Conservation (phyloP, 2,329 filamentous ascomycete genomes). For the Hirsutella minnesotensis region DNA sequence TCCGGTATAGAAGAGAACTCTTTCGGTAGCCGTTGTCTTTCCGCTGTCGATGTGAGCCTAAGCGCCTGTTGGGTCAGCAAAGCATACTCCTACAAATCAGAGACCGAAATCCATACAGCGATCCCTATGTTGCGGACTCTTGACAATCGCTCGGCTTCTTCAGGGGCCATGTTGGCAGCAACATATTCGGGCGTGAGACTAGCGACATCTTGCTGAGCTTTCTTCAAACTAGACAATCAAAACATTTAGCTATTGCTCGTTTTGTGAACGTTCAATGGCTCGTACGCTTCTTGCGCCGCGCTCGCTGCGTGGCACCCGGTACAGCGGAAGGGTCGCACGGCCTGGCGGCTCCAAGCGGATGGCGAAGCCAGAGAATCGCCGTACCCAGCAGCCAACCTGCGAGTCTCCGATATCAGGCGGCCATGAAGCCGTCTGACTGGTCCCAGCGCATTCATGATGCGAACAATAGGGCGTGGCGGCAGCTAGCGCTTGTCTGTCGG, state of each 20-base stretch:
- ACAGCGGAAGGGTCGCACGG: slow-evolving; percentile 21
- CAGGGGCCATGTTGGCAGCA: slow-evolving; percentile 67
- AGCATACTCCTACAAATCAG: background rate
- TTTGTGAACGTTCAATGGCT: too few relatives aligned
- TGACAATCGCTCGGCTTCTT: slow-evolving; percentile 66
- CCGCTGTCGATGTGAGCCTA: slow-evolving; percentile 96
- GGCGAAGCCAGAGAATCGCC: slow-evolving; percentile 15
- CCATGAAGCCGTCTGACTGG: slow-evolving; percentile 28
- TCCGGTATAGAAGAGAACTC: slow-evolving; percentile 95
- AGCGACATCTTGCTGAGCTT: slow-evolving; percentile 40
- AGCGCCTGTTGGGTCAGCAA: slow-evolving; percentile 5
- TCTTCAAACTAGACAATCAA: slow-evolving; percentile 26
- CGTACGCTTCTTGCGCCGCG: slow-evolving; percentile 31
- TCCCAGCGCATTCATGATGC: slow-evolving; percentile 27
- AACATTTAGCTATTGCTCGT: background rate
- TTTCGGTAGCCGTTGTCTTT: slow-evolving; percentile 93
- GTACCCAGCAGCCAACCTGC: slow-evolving; percentile 13
- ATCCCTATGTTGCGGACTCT: slow-evolving; percentile 95
- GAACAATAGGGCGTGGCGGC: background rate
- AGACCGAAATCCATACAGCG: slow-evolving; percentile 45
- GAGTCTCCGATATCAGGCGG: slow-evolving; percentile 20
- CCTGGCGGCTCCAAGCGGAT: slow-evolving; percentile 10
- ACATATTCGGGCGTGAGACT: slow-evolving; percentile 46
- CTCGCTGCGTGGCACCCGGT: slow-evolving; percentile 15
- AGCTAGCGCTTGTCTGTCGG: background rate